Base-by-base conservation (phyloP, 148 eudicot species). In the Silene latifolia region DNA sequence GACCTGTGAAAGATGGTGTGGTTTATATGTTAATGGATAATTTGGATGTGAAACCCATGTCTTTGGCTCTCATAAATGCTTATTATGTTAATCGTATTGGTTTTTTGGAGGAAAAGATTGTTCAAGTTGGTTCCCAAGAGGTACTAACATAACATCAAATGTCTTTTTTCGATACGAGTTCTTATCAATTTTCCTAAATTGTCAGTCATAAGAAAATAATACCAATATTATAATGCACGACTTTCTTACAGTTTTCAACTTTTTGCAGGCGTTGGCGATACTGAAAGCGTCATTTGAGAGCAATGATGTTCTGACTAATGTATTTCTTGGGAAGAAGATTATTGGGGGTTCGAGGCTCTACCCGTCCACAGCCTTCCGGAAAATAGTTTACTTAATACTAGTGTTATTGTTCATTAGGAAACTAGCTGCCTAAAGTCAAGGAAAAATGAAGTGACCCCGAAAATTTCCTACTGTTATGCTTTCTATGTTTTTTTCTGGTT, bases 201-300 rank as follows among this genome's bases (percentile, higher is more conserved):
- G 29, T 27, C 29, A 27, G n/a, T n/a, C n/a, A n/a, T n/a, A n/a
- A n/a, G n/a, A n/a, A n/a, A n/a, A n/a, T n/a, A n/a, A n/a, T n/a
- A n/a, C n/a, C n/a, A n/a, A n/a, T n/a, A n/a, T n/a, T n/a, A n/a
- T n/a, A n/a, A n/a, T n/a, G n/a, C n/a, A n/a, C n/a, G n/a, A n/a
- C n/a, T n/a, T n/a, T n/a, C n/a, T n/a, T n/a, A n/a, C n/a, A n/a
- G 2, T 2, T 27, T 27, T 72, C 7, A 6, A 1, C 21, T 8
- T 42, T 7, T 8, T 67, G 62, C 69, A 69, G 79, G 74, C 74
- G 7, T 18, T 78, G 15, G 76, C 64, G 4, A 39, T 73, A n/a
- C 61, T 78, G 51, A 78, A 73, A 11, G 77, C 77, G 0, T 73
- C 81, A 0, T 24, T 73, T 4, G 51, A 73, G 61, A 72, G 72